Conservation (phyloP, 345 rosid genomes). For the Excoecaria agallocha region DNA sequence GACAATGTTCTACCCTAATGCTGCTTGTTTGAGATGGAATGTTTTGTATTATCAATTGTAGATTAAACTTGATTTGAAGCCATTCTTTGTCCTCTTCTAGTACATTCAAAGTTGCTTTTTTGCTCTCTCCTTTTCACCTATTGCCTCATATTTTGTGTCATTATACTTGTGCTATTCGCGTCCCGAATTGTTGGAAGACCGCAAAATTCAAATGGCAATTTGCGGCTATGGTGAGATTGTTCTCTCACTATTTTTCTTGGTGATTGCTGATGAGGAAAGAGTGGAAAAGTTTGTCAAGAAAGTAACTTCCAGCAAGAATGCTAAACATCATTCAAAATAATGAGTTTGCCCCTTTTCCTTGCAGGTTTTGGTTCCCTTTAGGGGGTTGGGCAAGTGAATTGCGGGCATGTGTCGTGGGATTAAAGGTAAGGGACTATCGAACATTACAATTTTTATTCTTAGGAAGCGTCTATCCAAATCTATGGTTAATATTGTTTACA, state of each 20-base stretch:
- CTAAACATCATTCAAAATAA: not conserved
- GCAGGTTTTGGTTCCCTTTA: no score
- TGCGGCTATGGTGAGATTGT: not conserved
- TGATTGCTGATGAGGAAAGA: not conserved
- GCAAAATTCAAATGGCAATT: not conserved
- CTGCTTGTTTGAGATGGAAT: constrained; percentile 21
- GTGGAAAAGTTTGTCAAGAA: not conserved
- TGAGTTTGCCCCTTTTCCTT: not conserved
- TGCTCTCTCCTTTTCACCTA: not conserved
- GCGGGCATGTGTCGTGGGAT: no score
- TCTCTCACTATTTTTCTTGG: not conserved
- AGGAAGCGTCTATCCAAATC: no score
- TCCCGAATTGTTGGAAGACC: not conserved
- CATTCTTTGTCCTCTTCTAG: constrained; percentile 5
- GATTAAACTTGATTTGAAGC: constrained; percentile 14
- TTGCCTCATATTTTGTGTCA: not conserved
- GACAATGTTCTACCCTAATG: constrained; percentile 11
- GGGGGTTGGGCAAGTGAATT: no score
- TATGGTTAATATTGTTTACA: no score
- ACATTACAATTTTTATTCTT: no score
- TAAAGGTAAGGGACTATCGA: no score
- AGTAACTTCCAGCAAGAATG: not conserved
- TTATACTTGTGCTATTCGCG: not conserved
- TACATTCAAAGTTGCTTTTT: not conserved
- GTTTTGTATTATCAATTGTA: constrained; percentile 10